A percentile compares a stretch with the other conserved stretches of the same genome.
Conservation (phyloP, 176 grass and related monocot species). For the Pontederia paniculata region DNA sequence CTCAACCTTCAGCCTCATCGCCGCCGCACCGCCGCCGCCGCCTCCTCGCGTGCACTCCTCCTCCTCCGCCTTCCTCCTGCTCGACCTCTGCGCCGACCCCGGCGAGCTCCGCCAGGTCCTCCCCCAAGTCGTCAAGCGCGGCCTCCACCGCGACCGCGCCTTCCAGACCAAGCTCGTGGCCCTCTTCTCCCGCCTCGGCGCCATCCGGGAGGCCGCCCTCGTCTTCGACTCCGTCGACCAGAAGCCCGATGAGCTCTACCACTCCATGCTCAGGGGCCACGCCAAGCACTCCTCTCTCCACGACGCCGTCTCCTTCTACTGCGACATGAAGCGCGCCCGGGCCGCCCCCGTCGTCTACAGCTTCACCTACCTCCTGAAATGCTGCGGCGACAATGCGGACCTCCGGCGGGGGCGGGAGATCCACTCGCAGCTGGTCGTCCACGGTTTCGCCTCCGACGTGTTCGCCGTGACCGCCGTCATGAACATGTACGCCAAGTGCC, state of each 20-base stretch:
- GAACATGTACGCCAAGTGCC: constrained; percentile 18
- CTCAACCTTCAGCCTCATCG: constrained; percentile 18
- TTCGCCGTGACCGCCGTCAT: constrained; percentile 14
- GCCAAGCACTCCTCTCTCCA: constrained; percentile 15
- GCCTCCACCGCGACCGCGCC: constrained; percentile 6
- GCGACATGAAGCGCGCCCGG: constrained; percentile 2
- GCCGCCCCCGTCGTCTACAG: constrained; percentile 5
- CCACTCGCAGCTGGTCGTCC: constrained; percentile 7
- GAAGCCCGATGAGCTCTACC: constrained; percentile 11
- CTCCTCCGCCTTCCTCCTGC: constrained; percentile 21
- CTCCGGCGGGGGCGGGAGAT: constrained; percentile 6
- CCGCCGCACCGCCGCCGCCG: neutral
- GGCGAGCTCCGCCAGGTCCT: constrained; percentile 17
- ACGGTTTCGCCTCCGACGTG: constrained; percentile 12
- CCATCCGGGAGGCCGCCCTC: constrained; percentile 8
- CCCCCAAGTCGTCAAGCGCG: constrained; percentile 13
- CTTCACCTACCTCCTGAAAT: constrained; percentile 14
- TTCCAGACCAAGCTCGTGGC: constrained; percentile 14
- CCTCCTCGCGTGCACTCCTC: constrained; percentile 17
- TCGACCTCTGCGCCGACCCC: constrained; percentile 1
- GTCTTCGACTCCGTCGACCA: constrained; percentile 10
- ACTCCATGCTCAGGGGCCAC: constrained; percentile 15
- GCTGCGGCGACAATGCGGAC: constrained; percentile 9
- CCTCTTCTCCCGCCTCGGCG: constrained; percentile 13
- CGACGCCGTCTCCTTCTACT: constrained; percentile 7